phyloP scores from a whole-genome alignment of 495 filamentous ascomycete species.

The Ramalina intermedia region DNA sequence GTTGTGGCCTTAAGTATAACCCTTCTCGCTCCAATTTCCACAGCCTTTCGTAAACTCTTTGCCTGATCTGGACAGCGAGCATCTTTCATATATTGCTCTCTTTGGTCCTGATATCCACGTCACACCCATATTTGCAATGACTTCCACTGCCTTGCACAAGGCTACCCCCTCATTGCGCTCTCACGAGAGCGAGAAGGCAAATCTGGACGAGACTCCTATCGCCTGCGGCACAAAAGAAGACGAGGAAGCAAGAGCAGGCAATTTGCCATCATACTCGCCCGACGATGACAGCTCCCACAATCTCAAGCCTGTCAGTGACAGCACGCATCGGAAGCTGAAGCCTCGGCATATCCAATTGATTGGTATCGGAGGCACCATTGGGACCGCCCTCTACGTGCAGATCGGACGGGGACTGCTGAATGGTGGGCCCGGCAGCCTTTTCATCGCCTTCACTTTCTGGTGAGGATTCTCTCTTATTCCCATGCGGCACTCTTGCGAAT shows the following conservation, averaged over 20 bases:
- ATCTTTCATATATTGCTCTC: not conserved
- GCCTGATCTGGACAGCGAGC: too few species aligned
- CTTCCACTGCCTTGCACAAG: not conserved
- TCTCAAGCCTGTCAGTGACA: conserved; percentile 20
- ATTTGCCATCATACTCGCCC: conserved; percentile 1
- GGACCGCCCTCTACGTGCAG: conserved; percentile 66
- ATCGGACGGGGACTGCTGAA: conserved; percentile 50
- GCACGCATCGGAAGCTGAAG: conserved; percentile 44
- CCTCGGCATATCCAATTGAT: conserved; percentile 60
- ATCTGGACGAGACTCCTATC: conserved; percentile 1
- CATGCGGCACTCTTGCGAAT: not conserved
- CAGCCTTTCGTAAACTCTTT: too few species aligned
- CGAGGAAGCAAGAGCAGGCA: not conserved
- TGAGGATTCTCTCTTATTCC: conserved; percentile 18
- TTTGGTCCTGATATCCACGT: not conserved
- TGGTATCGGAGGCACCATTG: conserved; percentile 58
- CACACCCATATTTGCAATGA: not conserved
- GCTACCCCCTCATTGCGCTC: not conserved
- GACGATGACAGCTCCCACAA: conserved; percentile 1
- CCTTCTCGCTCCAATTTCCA: too few species aligned
- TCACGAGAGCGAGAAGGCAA: not conserved
- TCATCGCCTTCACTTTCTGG: conserved; percentile 64
- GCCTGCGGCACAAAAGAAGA: conserved; percentile 2
- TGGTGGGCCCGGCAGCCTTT: conserved; percentile 62
- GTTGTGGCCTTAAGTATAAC: too few species aligned